Conservation (phyloP, 352 stramenopile species). For the Pythium utonaiense region DNA sequence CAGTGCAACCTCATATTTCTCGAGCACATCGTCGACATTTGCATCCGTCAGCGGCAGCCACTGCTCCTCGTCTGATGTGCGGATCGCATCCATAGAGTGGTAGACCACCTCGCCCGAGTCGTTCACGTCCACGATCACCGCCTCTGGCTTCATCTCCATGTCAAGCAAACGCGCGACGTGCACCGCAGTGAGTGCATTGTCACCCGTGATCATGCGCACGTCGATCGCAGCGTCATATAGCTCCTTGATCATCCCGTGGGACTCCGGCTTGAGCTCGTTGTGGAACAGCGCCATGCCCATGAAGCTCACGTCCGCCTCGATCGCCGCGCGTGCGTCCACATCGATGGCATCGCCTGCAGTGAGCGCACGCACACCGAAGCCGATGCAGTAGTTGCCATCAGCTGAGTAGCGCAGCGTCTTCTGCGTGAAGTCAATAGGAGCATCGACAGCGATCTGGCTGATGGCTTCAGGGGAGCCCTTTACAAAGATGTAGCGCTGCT, state of each 20-base stretch:
- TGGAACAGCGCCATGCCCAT: conserved; percentile 77
- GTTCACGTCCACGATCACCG: conserved; percentile 42
- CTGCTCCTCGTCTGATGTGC: conserved; percentile 20
- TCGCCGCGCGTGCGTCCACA: conserved; percentile 24
- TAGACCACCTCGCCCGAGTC: conserved; percentile 22
- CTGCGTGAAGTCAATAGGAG: conserved; percentile 52
- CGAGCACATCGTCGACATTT: conserved; percentile 25
- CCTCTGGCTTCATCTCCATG: conserved; percentile 37
- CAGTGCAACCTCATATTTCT: conserved; percentile 40
- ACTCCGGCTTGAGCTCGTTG: conserved; percentile 80
- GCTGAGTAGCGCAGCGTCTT: conserved; percentile 41
- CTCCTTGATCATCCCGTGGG: conserved; percentile 55
- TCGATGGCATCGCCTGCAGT: conserved; percentile 6
- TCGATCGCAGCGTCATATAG: conserved; percentile 63
- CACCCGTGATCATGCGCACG: conserved; percentile 77
- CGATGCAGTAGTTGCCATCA: conserved; percentile 72
- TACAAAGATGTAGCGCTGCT: conserved; percentile 37
- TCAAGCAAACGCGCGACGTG: conserved; percentile 39
- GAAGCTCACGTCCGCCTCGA: conserved; percentile 61
- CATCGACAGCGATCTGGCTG: conserved; percentile 21
- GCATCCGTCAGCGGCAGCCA: conserved; percentile 36
- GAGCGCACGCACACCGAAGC: conserved; percentile 35
- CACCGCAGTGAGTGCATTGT: conserved; percentile 55
- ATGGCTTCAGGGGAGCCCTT: conserved; percentile 55
- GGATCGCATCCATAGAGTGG: conserved; percentile 33